Percentiles rank a stretch among this genome's conserved stretches.
Evolutionary conservation across 257 asterid species (phyloP).

Genomic region (Scutellaria minor): DNA sequence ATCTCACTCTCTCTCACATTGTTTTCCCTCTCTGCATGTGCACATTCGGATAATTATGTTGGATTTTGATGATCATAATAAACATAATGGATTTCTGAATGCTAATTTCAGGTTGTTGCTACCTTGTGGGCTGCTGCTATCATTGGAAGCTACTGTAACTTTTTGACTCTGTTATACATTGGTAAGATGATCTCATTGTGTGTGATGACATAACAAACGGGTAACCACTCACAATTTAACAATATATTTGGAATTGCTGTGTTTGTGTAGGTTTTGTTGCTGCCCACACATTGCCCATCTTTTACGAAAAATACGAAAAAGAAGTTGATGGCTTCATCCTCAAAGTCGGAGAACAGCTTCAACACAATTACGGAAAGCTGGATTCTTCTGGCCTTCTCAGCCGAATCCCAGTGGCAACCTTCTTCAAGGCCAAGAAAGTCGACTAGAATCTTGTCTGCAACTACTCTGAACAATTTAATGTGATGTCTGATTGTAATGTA

Average conservation of each 20-base stretch:
- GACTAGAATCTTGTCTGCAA: slow-evolving; percentile 36
- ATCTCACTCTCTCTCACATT: slow-evolving; percentile 15
- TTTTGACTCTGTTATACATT: slow-evolving; percentile 67
- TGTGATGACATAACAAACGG: not conserved
- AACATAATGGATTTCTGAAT: not conserved
- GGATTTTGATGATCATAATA: not conserved
- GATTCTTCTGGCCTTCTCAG: slow-evolving; percentile 59
- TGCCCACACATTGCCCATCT: slow-evolving; percentile 77
- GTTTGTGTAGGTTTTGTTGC: slow-evolving; percentile 64
- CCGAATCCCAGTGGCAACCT: slow-evolving; percentile 48
- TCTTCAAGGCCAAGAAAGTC: slow-evolving; percentile 52
- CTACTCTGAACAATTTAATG: not conserved
- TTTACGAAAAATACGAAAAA: slow-evolving; percentile 83
- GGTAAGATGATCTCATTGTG: slow-evolving; percentile 32
- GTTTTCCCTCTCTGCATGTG: not conserved
- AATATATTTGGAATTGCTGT: not conserved
- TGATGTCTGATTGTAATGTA: too few species aligned
- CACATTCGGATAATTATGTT: not conserved
- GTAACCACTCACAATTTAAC: not conserved
- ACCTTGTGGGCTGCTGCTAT: slow-evolving; percentile 76
- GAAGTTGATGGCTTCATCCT: slow-evolving; percentile 66
- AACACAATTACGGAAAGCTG: slow-evolving; percentile 62
- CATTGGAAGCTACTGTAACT: slow-evolving; percentile 92
- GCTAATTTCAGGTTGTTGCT: slow-evolving; percentile 56
- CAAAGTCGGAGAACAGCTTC: slow-evolving; percentile 54